Evolutionary conservation across 805 yeast species (phyloP).

Genomic region (Candida berthetii): DNA sequence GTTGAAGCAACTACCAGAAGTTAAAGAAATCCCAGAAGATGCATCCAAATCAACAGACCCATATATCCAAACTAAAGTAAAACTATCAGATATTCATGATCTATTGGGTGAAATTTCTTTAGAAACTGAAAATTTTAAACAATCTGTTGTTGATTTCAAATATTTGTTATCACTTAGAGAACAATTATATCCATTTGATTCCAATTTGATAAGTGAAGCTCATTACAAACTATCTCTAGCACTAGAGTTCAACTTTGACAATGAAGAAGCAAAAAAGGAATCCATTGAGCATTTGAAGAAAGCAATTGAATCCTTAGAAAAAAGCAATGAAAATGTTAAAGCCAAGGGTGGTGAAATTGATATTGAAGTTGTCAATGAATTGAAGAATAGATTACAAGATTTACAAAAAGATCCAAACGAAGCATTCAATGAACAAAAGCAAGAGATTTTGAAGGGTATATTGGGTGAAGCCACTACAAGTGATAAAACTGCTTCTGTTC

Average conservation of each 20-base stretch:
- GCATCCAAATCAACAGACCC: slow-evolving; percentile 22
- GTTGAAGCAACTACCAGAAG: slow-evolving; percentile 15
- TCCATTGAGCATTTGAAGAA: slow-evolving; percentile 49
- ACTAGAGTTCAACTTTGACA: slow-evolving; percentile 60
- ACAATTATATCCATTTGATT: slow-evolving; percentile 40
- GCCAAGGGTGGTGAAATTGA: slow-evolving; percentile 29
- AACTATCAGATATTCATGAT: slow-evolving; percentile 69
- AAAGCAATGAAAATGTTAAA: slow-evolving; percentile 24
- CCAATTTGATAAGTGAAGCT: slow-evolving; percentile 66
- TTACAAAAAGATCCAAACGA: slow-evolving; percentile 44
- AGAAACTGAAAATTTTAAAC: slow-evolving; percentile 82
- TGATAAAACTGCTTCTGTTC: slow-evolving; percentile 9
- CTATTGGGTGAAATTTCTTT: slow-evolving; percentile 84
- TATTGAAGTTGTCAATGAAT: slow-evolving; percentile 47
- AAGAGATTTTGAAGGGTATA: slow-evolving; percentile 49
- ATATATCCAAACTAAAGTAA: slow-evolving; percentile 34
- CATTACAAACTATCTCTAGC: slow-evolving; percentile 80
- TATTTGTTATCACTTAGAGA: slow-evolving; percentile 49
- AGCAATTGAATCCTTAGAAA: slow-evolving; percentile 45
- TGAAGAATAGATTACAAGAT: slow-evolving; percentile 50
- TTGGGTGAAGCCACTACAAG: slow-evolving; percentile 37
- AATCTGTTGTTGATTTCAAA: slow-evolving; percentile 66
- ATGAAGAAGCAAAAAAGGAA: slow-evolving; percentile 34
- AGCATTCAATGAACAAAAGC: slow-evolving; percentile 42
- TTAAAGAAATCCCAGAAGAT: slow-evolving; percentile 14